These are phyloP conservation scores for Gaertneriomyces semiglobifer DNA, from an alignment of 192 early-diverging fungal species.

Conservation along the genomic window DNA sequence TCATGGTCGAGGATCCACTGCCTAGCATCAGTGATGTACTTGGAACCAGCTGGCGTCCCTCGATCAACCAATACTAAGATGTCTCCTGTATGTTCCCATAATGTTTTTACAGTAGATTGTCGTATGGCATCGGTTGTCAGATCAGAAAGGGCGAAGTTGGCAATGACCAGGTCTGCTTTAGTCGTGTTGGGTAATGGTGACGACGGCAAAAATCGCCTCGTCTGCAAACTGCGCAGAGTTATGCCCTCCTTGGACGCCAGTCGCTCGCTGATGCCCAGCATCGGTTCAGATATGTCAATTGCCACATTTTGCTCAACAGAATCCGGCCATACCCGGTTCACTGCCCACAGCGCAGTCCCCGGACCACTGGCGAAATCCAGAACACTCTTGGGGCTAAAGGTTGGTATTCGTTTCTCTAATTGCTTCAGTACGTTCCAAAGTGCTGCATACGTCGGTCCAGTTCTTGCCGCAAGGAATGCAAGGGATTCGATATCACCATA, in stretches of 20 bases:
- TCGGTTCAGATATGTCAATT: slow-evolving; percentile 73
- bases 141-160: slow-evolving; percentile 71
- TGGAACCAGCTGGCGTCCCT: slow-evolving; percentile 70
- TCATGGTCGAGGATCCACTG: slow-evolving; percentile 58
- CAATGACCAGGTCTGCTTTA: slow-evolving; percentile 67
- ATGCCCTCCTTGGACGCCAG: slow-evolving; percentile 26
- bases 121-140: slow-evolving; percentile 65
- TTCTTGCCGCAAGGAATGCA: slow-evolving; percentile 68
- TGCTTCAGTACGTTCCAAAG: slow-evolving; percentile 67
- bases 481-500: slow-evolving; percentile 69
- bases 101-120: slow-evolving; percentile 57
- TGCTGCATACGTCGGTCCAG: slow-evolving; percentile 64
- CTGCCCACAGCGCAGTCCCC: slow-evolving; percentile 76
- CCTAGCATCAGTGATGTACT: slow-evolving; percentile 64
- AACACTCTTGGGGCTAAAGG: slow-evolving; percentile 54
- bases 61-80: slow-evolving; percentile 77
- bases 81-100: slow-evolving; percentile 80
- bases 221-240: slow-evolving; percentile 35
- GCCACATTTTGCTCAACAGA: slow-evolving; percentile 51
- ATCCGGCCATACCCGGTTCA: slow-evolving; percentile 51
- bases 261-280: slow-evolving; percentile 55
- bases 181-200: slow-evolving; percentile 15
- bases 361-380: slow-evolving; percentile 84
- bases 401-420: slow-evolving; percentile 57
- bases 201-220: slow-evolving; percentile 65